phyloP scores from a whole-genome alignment of 2,329 filamentous ascomycete species.

The Curvularia sp. region DNA sequence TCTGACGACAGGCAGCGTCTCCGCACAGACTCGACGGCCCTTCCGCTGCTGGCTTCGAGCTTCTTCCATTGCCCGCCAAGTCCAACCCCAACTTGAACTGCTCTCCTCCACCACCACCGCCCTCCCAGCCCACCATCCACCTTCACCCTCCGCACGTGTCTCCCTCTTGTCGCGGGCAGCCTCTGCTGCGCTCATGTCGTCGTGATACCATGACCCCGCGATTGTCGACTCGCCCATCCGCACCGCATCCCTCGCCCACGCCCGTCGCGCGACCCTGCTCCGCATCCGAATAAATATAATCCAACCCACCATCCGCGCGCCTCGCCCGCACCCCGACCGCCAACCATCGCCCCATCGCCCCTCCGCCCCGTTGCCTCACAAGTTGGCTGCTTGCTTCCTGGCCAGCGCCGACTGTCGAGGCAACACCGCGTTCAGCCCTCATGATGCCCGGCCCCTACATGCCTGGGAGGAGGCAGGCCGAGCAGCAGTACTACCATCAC shows the following conservation, averaged over 20 bases:
- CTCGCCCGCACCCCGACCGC: constrained; percentile 14
- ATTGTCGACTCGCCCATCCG: constrained; percentile 30
- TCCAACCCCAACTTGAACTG: constrained; percentile 3
- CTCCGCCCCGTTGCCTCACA: constrained; percentile 46
- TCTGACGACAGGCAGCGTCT: constrained; percentile 13
- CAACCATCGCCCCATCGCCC: constrained; percentile 7
- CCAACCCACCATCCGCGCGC: constrained; percentile 20
- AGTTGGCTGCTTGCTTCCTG: constrained; percentile 47
- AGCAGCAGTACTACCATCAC: constrained; percentile 47
- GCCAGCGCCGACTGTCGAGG: constrained; percentile 51
- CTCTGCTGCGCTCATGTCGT: constrained; percentile 46
- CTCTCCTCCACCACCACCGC: constrained; percentile 5
- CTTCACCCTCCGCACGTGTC: constrained; percentile 17
- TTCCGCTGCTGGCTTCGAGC: constrained; percentile 19
- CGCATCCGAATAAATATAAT: constrained; percentile 37
- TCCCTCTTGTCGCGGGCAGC: constrained; percentile 30
- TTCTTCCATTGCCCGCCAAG: constrained; percentile 22
- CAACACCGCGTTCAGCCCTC: constrained; percentile 63
- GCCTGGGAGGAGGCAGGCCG: constrained; percentile 51
- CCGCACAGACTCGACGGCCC: constrained; percentile 25
- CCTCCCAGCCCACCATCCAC: constrained; percentile 15
- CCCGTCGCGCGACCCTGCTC: constrained; percentile 39
- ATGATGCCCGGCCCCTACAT: constrained; percentile 73
- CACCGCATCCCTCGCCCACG: constrained; percentile 23
- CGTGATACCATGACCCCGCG: constrained; percentile 45